These are phyloP conservation scores for Podaxis sp. DNA, from an alignment of 768 basidiomycete species.

Conservation along the genomic window DNA sequence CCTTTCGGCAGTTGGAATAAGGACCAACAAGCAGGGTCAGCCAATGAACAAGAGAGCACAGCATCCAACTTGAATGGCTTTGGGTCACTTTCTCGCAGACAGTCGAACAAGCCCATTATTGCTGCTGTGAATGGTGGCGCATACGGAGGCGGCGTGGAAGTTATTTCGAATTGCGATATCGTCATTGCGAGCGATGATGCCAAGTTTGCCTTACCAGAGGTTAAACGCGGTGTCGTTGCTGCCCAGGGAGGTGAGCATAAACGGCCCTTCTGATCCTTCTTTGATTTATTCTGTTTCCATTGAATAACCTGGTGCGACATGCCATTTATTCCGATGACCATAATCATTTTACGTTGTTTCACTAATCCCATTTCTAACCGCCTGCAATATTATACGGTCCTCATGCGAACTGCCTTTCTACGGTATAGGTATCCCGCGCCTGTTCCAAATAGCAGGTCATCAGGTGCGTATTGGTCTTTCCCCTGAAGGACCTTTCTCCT, in stretches of 20 bases:
- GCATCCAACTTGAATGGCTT: conserved; percentile 56
- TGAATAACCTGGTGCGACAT: background rate
- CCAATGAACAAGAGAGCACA: conserved; percentile 43
- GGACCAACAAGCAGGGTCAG: conserved; percentile 42
- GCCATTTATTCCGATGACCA: background rate
- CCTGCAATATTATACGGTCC: background rate
- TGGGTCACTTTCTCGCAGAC: conserved; percentile 70
- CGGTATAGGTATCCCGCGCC: conserved; percentile 60
- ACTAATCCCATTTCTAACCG: background rate
- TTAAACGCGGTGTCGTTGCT: conserved; percentile 74
- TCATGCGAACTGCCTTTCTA: conserved; percentile 11
- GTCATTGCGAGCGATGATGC: conserved; percentile 69
- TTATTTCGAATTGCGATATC: conserved; percentile 75
- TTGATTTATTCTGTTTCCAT: background rate
- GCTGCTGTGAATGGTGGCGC: conserved; percentile 81
- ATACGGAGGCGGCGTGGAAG: conserved; percentile 66
- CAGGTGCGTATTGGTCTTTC: conserved; percentile 46
- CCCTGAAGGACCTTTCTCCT: background rate
- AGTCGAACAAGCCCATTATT: conserved; percentile 70
- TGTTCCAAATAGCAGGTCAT: conserved; percentile 67
- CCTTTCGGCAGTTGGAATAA: conserved; percentile 54
- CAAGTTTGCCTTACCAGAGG: conserved; percentile 75
- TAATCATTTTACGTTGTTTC: background rate
- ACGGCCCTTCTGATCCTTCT: background rate
- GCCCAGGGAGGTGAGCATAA: conserved; percentile 60